Conservation (phyloP, 164 flowering plant species). For the Aristolochia californica region DNA sequence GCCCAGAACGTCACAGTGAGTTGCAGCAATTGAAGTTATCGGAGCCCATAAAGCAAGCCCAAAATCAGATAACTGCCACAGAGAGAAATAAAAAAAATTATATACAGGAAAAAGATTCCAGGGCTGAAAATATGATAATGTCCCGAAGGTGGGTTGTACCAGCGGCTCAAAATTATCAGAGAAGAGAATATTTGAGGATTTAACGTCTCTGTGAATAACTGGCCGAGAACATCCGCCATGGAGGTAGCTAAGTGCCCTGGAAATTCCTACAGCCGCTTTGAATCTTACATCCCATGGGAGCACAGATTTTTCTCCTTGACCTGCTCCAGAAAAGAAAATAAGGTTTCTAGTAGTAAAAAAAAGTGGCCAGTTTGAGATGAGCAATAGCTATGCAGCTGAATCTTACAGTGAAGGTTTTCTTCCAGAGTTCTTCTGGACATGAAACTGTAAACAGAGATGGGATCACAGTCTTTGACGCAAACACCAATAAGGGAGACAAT, state of each 20-base stretch:
- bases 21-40: conserved; percentile 32
- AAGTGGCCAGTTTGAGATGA: no score
- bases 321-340: conserved; percentile 8
- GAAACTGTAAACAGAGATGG: conserved; percentile 66
- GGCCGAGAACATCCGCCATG: conserved; percentile 51
- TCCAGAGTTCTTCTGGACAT: conserved; percentile 67
- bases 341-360: background rate
- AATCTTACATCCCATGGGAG: conserved; percentile 72
- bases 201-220: conserved; percentile 84
- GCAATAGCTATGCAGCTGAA: background rate
- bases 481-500: conserved; percentile 59
- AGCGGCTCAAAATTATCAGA: conserved; percentile 53
- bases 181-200: conserved; percentile 90
- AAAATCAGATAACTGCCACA: conserved; percentile 72
- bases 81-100: background rate
- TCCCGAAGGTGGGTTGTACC: conserved; percentile 26
- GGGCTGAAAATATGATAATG: background rate
- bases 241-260: conserved; percentile 72
- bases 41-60: conserved; percentile 96
- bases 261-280: conserved; percentile 55
- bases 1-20: conserved; percentile 64
- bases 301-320: conserved; percentile 20
- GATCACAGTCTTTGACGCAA: conserved; percentile 43
- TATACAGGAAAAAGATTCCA: background rate
- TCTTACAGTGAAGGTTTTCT: conserved; percentile 56